Conservation (phyloP, 306 rosid species). For the Quercus gilva region DNA sequence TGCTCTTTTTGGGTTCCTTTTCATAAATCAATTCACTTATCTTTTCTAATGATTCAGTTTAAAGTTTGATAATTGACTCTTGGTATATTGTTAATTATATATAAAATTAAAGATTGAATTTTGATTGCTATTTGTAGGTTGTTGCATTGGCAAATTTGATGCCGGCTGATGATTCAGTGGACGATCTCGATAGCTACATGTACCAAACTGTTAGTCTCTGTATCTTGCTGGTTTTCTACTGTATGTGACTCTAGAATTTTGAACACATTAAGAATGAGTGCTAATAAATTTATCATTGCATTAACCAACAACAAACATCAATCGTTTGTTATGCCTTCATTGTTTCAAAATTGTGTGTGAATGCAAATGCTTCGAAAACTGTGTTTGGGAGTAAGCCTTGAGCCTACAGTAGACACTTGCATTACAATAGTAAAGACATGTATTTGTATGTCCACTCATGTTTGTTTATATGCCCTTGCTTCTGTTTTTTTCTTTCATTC, state of each 20-base stretch:
- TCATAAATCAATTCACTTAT: background rate
- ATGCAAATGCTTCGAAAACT: background rate
- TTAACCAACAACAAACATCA: background rate
- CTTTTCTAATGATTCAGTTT: background rate
- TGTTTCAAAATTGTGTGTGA: background rate
- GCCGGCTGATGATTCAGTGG: conserved; percentile 90
- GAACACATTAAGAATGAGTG: background rate
- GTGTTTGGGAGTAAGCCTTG: background rate
- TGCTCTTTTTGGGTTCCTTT: background rate
- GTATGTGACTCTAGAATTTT: background rate
- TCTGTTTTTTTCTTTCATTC: background rate
- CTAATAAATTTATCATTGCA: background rate
- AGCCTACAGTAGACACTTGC: background rate
- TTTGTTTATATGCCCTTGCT: background rate
- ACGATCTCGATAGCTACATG: conserved; percentile 95
- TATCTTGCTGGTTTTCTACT: background rate
- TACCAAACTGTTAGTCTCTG: conserved; percentile 75
- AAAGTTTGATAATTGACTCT: background rate
- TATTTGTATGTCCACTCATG: background rate
- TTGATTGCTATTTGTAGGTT: conserved; percentile 40
- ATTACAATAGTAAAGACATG: background rate
- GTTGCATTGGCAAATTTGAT: conserved; percentile 94
- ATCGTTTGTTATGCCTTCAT: no score
- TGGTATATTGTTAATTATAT: background rate
- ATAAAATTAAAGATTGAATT: background rate